These are phyloP conservation scores for Coemansia sp. DNA, from an alignment of 192 early-diverging fungal species.

Conservation along the genomic window DNA sequence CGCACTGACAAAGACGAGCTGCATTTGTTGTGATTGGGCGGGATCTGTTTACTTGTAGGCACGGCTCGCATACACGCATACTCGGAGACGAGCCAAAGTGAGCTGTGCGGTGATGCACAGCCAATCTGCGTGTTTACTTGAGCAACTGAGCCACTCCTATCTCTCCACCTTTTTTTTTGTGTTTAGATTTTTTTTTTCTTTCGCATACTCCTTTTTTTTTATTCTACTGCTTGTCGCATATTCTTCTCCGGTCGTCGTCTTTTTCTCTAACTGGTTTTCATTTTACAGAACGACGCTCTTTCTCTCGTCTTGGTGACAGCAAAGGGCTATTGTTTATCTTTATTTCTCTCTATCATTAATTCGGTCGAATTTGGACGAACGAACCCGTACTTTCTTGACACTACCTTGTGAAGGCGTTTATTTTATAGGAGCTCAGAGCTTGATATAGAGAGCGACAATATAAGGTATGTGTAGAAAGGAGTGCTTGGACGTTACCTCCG, in stretches of 20 bases:
- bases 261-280: neutral
- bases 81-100: neutral
- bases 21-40: slow-evolving; percentile 32
- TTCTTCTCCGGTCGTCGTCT: neutral
- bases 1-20: neutral
- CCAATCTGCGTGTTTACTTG: slow-evolving; percentile 9
- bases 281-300: slow-evolving; percentile 1
- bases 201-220: slow-evolving; percentile 7
- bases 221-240: too few relatives aligned
- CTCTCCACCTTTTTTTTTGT: slow-evolving; percentile 3
- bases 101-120: neutral
- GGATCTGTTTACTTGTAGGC: slow-evolving; percentile 30
- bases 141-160: neutral
- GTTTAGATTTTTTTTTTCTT: neutral
- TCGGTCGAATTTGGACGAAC: neutral
- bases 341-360: neutral
- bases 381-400: neutral
- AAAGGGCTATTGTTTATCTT: slow-evolving; percentile 11
- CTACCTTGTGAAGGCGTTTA: neutral
- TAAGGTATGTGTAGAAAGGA: neutral
- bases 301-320: slow-evolving; percentile 1
- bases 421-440: neutral
- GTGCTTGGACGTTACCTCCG: neutral
- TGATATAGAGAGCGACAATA: neutral
- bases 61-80: slow-evolving; percentile 1